Evolutionary conservation across 257 asterid genomes (phyloP).

Genomic region (Forsythia suspensa): DNA sequence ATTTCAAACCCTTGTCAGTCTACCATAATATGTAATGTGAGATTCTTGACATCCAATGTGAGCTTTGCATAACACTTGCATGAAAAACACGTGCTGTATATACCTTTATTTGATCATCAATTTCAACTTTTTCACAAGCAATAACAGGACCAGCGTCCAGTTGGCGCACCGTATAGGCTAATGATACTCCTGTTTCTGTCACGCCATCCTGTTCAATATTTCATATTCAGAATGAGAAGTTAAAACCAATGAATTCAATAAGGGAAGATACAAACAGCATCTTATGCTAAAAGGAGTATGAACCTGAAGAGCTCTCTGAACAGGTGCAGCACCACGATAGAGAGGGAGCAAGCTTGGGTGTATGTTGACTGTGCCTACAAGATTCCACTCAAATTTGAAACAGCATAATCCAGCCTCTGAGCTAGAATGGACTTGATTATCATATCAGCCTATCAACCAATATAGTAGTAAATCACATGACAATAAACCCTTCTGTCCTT

Average conservation of each 20-base stretch:
- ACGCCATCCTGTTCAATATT: conserved; percentile 70
- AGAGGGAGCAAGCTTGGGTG: conserved; percentile 95
- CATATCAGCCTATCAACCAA: conserved; percentile 5
- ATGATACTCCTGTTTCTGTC: conserved; percentile 87
- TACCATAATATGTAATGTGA: not conserved
- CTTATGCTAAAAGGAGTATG: conserved; percentile 14
- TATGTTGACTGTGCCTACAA: conserved; percentile 86
- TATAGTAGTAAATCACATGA: not conserved
- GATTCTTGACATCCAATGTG: too few species aligned
- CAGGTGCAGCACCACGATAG: conserved; percentile 99
- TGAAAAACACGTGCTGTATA: not conserved
- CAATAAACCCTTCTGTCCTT: not conserved
- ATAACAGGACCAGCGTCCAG: conserved; percentile 96
- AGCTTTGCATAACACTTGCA: not conserved
- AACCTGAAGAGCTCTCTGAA: conserved; percentile 96
- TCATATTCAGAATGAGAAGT: conserved; percentile 12
- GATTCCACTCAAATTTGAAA: conserved; percentile 36
- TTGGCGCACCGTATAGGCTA: conserved; percentile 85
- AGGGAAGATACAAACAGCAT: not conserved
- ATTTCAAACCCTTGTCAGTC: not conserved
- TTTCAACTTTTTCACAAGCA: conserved; percentile 54
- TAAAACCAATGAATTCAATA: not conserved
- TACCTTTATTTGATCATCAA: conserved; percentile 85
- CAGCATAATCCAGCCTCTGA: conserved; percentile 29
- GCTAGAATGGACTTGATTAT: not conserved